phyloP scores from a whole-genome alignment of 768 basidiomycete species.

The Termitomyces sp. region DNA sequence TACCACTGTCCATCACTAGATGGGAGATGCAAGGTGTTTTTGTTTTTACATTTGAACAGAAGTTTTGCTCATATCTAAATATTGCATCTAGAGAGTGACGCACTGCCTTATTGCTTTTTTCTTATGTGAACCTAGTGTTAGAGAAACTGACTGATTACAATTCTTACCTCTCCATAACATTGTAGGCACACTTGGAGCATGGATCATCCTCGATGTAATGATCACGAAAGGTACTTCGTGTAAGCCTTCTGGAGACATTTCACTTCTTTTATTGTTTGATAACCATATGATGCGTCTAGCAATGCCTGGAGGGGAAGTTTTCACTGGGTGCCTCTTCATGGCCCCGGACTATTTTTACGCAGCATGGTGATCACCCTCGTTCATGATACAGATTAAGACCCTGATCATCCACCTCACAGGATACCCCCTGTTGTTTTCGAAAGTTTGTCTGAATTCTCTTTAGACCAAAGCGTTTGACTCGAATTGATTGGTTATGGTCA shows the following conservation, averaged over 20 bases:
- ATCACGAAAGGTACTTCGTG: slow-evolving; percentile 1
- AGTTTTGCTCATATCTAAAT: neutral
- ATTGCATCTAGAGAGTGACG: neutral
- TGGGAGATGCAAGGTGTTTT: neutral
- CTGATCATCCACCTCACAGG: neutral
- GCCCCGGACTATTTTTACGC: neutral
- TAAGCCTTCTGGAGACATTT: neutral
- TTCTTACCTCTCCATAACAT: neutral
- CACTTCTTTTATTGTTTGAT: neutral
- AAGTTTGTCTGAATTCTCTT: neutral
- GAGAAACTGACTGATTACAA: neutral
- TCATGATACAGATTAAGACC: neutral
- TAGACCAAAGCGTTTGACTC: neutral
- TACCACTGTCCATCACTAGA: neutral
- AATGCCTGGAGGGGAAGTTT: neutral
- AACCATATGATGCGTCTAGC: neutral
- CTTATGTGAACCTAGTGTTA: neutral
- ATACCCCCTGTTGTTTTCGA: slow-evolving; percentile 5
- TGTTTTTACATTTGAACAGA: neutral
- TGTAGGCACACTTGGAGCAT: neutral
- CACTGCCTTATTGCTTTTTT: neutral
- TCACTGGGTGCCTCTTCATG: slow-evolving; percentile 1
- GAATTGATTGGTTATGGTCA: too few relatives aligned
- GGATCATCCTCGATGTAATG: neutral
- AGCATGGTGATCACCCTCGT: neutral